These are phyloP conservation scores for Xylariaceae sp. DNA, from an alignment of 2,329 filamentous ascomycete genomes.

Conservation along the genomic window DNA sequence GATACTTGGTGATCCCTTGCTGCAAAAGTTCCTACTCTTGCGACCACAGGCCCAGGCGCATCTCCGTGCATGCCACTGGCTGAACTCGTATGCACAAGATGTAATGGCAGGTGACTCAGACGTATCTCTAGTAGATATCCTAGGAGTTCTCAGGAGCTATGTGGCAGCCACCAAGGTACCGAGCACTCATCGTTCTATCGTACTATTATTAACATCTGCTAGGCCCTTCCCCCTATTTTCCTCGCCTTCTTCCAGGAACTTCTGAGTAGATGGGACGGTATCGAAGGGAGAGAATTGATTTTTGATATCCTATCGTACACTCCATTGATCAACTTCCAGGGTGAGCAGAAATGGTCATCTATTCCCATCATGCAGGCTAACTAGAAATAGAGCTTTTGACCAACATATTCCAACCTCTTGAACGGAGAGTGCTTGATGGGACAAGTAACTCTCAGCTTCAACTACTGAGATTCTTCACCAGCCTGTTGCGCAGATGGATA, in stretches of 20 bases:
- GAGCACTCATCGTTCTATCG: slow-evolving; percentile 11
- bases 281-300: slow-evolving; percentile 47
- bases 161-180: slow-evolving; percentile 51
- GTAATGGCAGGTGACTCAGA: slow-evolving; percentile 48
- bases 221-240: slow-evolving; percentile 44
- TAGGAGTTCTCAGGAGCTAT: slow-evolving; percentile 53
- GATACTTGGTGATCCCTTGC: slow-evolving; percentile 66
- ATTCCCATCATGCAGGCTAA: slow-evolving; percentile 21
- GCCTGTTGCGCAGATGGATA: slow-evolving; percentile 58
- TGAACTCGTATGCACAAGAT: slow-evolving; percentile 52
- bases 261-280: slow-evolving; percentile 58
- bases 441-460: slow-evolving; percentile 48
- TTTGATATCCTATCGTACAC: slow-evolving; percentile 53
- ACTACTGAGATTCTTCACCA: slow-evolving; percentile 63
- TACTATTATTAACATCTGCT: slow-evolving; percentile 10
- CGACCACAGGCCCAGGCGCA: slow-evolving; percentile 49
- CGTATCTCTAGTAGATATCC: slow-evolving; percentile 47
- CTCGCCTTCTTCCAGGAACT: slow-evolving; percentile 49
- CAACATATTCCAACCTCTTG: slow-evolving; percentile 47
- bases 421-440: slow-evolving; percentile 46
- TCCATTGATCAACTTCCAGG: slow-evolving; percentile 51
- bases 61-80: slow-evolving; percentile 54
- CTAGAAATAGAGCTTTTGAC: slow-evolving; percentile 44
- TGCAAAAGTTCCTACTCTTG: slow-evolving; percentile 71
- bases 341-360: slow-evolving; percentile 34